phyloP scores from a whole-genome alignment of 2,329 filamentous ascomycete genomes.

The Thermothelomyces thermophilus region DNA sequence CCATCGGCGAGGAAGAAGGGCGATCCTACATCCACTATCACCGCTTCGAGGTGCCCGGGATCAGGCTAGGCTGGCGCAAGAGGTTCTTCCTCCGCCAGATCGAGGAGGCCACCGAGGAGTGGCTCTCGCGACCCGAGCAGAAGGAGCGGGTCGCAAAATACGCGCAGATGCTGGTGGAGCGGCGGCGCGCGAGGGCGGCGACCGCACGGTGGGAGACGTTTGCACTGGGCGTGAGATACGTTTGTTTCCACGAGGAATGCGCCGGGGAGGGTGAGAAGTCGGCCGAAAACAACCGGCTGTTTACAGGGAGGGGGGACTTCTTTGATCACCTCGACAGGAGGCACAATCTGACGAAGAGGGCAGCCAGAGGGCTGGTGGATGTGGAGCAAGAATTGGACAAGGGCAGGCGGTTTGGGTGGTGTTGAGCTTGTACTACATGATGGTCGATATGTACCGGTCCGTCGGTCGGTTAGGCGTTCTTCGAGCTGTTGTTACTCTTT shows the following conservation, averaged over 20 bases:
- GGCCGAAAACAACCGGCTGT: slow-evolving; percentile 3
- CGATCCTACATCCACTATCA: slow-evolving; percentile 20
- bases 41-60: slow-evolving; percentile 22
- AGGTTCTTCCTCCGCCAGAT: slow-evolving; percentile 20
- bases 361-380: slow-evolving; percentile 14
- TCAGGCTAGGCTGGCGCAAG: slow-evolving; percentile 20
- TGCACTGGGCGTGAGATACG: slow-evolving; percentile 23
- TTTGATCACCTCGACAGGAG: slow-evolving; percentile 23
- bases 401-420: slow-evolving; percentile 22
- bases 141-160: slow-evolving; percentile 12
- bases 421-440: background rate
- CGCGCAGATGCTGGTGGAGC: slow-evolving; percentile 19
- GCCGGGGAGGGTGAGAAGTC: background rate
- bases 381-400: slow-evolving; percentile 22
- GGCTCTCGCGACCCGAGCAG: slow-evolving; percentile 14
- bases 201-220: slow-evolving; percentile 25
- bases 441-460: background rate
- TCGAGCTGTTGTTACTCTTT: background rate
- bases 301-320: slow-evolving; percentile 21
- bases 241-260: slow-evolving; percentile 21
- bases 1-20: slow-evolving; percentile 15
- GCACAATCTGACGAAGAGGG: slow-evolving; percentile 17
- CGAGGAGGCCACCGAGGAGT: slow-evolving; percentile 20
- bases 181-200: slow-evolving; percentile 16
- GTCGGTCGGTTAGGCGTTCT: background rate